These are phyloP conservation scores for Aegilops sharonensis DNA, from an alignment of 176 grass and related monocot species.

Conservation along the genomic window DNA sequence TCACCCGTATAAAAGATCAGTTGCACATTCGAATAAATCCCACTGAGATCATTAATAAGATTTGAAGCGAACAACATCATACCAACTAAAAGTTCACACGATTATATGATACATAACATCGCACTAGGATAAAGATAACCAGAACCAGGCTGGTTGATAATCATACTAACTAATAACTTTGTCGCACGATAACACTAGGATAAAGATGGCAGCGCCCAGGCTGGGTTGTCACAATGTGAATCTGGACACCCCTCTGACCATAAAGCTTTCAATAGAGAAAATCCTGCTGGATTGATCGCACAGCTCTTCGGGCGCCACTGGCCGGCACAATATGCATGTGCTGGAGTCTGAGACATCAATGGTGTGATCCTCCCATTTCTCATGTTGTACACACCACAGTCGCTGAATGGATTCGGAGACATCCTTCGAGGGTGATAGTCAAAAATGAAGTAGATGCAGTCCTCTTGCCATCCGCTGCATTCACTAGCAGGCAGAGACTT, in stretches of 20 bases:
- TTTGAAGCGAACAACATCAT: background rate
- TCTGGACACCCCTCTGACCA: background rate
- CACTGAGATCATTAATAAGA: background rate
- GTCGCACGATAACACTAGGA: background rate
- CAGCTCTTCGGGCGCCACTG: background rate
- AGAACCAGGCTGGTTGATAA: too few relatives aligned
- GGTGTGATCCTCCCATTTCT: background rate
- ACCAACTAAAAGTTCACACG: too few relatives aligned
- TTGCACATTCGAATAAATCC: too few relatives aligned
- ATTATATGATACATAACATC: too few relatives aligned
- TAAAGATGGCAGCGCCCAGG: background rate
- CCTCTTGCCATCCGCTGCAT: background rate
- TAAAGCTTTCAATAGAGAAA: too few relatives aligned
- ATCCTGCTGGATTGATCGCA: background rate
- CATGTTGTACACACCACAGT: background rate
- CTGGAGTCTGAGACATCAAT: background rate
- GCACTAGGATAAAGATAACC: too few relatives aligned
- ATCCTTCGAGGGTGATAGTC: background rate
- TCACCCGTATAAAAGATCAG: too few relatives aligned
- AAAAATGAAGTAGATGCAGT: background rate
- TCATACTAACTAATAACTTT: too few relatives aligned
- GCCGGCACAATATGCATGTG: background rate
- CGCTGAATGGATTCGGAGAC: background rate
- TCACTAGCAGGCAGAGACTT: background rate
- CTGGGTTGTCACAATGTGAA: background rate